These are phyloP conservation scores for Ailanthus altissimus DNA, from an alignment of 345 rosid genomes.

Conservation along the genomic window DNA sequence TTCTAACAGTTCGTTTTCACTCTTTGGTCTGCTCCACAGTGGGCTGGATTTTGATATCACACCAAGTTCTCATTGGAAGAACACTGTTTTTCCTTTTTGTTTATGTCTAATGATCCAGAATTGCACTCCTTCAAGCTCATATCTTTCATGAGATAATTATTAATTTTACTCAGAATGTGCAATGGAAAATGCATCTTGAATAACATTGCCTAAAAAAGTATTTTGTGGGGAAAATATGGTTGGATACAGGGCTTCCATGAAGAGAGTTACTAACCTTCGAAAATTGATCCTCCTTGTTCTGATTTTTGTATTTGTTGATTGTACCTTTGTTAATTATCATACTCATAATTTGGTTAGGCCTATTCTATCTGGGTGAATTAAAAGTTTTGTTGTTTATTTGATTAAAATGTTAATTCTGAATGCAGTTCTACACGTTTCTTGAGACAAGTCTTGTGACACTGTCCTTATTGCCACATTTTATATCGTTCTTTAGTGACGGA, in stretches of 20 bases:
- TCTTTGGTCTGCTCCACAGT: conserved; percentile 7
- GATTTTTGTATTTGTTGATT: conserved; percentile 5
- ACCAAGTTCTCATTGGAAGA: not conserved
- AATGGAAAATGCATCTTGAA: not conserved
- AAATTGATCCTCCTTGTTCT: not conserved
- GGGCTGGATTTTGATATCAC: not conserved
- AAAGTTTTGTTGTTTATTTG: not conserved
- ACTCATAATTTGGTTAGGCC: not conserved
- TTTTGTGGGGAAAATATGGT: not conserved
- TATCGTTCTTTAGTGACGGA: conserved; percentile 87
- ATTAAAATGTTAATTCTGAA: conserved; percentile 16
- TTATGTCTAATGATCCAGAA: not conserved
- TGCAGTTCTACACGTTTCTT: conserved; percentile 96
- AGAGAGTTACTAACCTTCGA: not conserved
- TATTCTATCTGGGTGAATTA: not conserved
- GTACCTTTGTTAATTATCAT: not conserved
- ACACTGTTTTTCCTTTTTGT: not conserved
- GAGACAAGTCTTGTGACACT: conserved; percentile 89
- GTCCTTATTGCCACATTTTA: conserved; percentile 81
- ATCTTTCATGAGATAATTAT: not conserved
- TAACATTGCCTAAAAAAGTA: not conserved
- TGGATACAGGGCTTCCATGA: not conserved
- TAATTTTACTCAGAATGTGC: not conserved
- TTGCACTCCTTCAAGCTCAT: not conserved
- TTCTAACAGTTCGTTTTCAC: not conserved